phyloP scores from a whole-genome alignment of 2,329 filamentous ascomycete species.

The Ophiostoma quercus region DNA sequence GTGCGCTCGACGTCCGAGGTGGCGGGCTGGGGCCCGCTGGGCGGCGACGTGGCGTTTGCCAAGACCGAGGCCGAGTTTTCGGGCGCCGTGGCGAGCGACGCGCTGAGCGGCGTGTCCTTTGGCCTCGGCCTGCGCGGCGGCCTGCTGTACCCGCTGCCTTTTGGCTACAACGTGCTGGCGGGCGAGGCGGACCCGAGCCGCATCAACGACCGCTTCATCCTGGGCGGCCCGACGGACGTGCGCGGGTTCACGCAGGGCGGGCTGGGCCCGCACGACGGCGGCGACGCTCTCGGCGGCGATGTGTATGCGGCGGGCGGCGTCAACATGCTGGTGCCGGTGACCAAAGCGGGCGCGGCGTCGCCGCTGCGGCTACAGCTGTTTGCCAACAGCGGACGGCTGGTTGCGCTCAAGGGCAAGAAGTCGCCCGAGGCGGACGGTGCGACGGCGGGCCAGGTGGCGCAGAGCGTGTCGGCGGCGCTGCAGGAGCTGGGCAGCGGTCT shows the following conservation, averaged over 20 bases:
- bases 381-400: constrained; percentile 79
- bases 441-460: constrained; percentile 40
- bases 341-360: constrained; percentile 72
- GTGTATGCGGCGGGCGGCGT: constrained; percentile 85
- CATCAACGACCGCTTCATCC: constrained; percentile 89
- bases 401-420: constrained; percentile 61
- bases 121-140: constrained; percentile 78
- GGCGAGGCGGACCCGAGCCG: constrained; percentile 61
- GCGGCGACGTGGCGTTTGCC: constrained; percentile 87
- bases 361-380: constrained; percentile 86
- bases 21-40: constrained; percentile 78
- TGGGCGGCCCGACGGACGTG: constrained; percentile 90
- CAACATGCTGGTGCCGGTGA: constrained; percentile 79
- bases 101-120: constrained; percentile 65
- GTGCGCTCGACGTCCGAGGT: constrained; percentile 73
- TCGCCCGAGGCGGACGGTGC: constrained; percentile 39
- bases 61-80: constrained; percentile 85
- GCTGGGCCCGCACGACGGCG: constrained; percentile 79
- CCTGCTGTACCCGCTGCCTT: constrained; percentile 72
- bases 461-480: constrained; percentile 57
- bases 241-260: constrained; percentile 88
- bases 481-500: constrained; percentile 66
- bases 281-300: constrained; percentile 84
- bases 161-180: constrained; percentile 49
- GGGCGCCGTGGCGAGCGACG: constrained; percentile 64